These are phyloP conservation scores for Rhodomyrtus psidioides DNA, from an alignment of 441 rosid species.

Conservation along the genomic window DNA sequence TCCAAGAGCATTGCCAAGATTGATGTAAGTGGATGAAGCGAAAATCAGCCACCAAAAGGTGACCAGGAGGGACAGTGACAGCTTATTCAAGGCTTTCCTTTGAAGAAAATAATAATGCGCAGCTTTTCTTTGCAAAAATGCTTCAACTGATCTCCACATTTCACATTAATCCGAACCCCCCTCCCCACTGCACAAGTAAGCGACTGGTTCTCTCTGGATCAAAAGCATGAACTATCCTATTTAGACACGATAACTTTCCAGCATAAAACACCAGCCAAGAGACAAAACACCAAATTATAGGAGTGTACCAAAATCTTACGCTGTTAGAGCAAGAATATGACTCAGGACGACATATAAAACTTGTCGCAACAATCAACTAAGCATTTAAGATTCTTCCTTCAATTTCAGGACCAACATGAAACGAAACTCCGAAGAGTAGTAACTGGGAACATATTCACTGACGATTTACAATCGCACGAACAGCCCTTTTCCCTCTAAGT, in stretches of 20 bases:
- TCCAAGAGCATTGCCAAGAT: neutral
- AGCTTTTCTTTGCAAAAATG: neutral
- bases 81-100: neutral
- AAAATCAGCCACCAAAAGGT: neutral
- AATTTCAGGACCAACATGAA: neutral
- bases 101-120: neutral
- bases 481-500: neutral
- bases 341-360: neutral
- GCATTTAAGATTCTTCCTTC: neutral
- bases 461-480: neutral
- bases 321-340: neutral
- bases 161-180: neutral
- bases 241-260: neutral
- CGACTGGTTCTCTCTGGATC: neutral
- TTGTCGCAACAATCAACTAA: neutral
- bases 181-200: neutral
- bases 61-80: neutral
- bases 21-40: neutral
- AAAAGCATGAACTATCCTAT: neutral
- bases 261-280: neutral
- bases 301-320: neutral
- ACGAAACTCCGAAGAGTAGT: neutral
- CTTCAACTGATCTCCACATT: neutral
- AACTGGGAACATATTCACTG: neutral
- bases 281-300: neutral